These are phyloP conservation scores for Yarrowia sp. DNA, from an alignment of 805 yeast species.

Conservation along the genomic window DNA sequence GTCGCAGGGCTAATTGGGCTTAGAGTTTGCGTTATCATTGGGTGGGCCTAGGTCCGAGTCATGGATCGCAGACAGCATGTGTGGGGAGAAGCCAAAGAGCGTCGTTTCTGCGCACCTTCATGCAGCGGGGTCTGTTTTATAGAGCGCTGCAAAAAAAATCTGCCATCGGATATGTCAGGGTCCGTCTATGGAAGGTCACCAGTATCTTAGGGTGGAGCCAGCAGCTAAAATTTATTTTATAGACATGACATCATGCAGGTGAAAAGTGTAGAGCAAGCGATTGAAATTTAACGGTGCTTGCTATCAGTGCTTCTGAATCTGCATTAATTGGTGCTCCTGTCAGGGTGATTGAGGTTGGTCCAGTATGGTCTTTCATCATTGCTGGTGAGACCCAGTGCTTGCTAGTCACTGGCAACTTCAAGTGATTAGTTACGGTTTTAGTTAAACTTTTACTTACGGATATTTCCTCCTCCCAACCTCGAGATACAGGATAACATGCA, in stretches of 20 bases:
- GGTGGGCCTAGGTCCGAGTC: constrained; percentile 15
- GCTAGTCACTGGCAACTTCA: too few relatives aligned
- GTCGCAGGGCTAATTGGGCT: neutral
- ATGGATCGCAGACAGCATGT: constrained; percentile 10
- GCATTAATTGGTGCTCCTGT: too few relatives aligned
- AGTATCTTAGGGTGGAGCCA: neutral
- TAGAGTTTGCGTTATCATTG: constrained; percentile 19
- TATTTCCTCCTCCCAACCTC: neutral
- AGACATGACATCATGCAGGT: too few relatives aligned
- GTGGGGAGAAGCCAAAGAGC: constrained; percentile 8
- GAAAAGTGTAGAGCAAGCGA: too few relatives aligned
- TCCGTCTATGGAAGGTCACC: neutral
- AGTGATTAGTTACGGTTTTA: too few relatives aligned
- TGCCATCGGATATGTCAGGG: too few relatives aligned
- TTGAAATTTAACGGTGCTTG: too few relatives aligned
- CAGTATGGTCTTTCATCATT: too few relatives aligned
- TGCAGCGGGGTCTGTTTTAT: too few relatives aligned
- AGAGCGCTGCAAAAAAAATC: neutral
- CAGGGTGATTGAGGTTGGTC: too few relatives aligned
- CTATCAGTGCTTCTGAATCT: too few relatives aligned
- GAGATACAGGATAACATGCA: neutral
- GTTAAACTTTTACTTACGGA: neutral
- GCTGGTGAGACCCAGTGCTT: neutral
- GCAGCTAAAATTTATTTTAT: neutral
- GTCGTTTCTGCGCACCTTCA: neutral